Evolutionary conservation across 176 grass and related monocot genomes (phyloP).

Genomic region (Aegilops umbellulata): DNA sequence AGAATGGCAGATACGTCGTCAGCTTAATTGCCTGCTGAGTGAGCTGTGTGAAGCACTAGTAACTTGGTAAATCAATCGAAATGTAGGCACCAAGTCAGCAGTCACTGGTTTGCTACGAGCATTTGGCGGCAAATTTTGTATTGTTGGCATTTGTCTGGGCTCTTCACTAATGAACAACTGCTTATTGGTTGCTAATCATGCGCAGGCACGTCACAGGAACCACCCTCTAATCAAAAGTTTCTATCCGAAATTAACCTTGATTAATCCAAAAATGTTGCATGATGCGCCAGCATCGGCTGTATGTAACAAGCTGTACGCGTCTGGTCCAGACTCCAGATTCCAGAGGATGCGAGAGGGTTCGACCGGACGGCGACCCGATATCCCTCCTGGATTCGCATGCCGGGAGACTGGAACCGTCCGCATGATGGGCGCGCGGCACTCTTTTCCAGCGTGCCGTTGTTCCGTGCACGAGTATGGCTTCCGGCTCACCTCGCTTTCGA

Average conservation of each 20-base stretch:
- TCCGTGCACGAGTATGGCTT: neutral
- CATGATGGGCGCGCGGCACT: no score
- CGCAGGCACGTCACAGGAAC: slow-evolving; percentile 9
- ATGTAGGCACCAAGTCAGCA: no score
- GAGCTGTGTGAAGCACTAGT: neutral
- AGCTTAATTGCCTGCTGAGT: neutral
- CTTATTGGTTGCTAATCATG: slow-evolving; percentile 24
- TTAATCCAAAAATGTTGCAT: slow-evolving; percentile 32
- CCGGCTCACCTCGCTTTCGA: neutral
- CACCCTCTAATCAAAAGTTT: slow-evolving; percentile 23
- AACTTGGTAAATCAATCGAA: no score
- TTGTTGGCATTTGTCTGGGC: neutral
- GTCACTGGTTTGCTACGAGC: neutral
- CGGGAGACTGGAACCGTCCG: neutral
- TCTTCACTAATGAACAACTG: neutral
- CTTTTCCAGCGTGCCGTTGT: neutral
- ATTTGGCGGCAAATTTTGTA: neutral
- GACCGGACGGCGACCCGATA: neutral
- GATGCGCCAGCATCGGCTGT: neutral
- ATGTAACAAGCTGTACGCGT: neutral
- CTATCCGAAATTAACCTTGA: slow-evolving; percentile 6
- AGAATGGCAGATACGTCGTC: neutral
- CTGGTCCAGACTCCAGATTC: neutral
- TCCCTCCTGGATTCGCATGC: neutral
- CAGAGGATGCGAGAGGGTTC: neutral